Percentiles rank a stretch among this genome's conserved stretches.
Conservation (phyloP, 23 red algal species). For the Gracilaria domingensis region DNA sequence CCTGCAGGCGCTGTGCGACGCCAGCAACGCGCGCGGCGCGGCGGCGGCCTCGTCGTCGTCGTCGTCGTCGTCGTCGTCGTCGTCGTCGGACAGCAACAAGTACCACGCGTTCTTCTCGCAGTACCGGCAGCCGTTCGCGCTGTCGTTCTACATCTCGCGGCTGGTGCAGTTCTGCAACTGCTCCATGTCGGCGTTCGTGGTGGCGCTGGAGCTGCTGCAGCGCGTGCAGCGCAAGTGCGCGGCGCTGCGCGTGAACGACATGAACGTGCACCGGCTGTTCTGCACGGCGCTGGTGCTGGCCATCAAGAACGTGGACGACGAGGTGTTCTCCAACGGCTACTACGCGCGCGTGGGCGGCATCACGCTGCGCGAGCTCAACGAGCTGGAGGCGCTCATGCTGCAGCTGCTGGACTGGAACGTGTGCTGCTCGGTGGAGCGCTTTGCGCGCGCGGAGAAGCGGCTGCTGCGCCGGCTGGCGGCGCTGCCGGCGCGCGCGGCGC, state of each 20-base stretch:
- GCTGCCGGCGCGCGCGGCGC: not conserved
- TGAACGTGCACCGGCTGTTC: conserved; percentile 81
- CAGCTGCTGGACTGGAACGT: conserved; percentile 56
- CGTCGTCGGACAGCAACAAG: conserved; percentile 9
- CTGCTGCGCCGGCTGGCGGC: not conserved
- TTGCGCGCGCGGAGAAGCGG: not conserved
- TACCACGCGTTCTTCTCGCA: conserved; percentile 64
- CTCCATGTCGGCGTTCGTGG: conserved; percentile 59
- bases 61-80: not conserved
- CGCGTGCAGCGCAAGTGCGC: conserved; percentile 14
- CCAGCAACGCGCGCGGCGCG: no score
- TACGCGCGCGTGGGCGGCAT: conserved; percentile 84
- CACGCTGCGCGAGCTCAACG: conserved; percentile 69
- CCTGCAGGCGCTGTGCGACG: not conserved
- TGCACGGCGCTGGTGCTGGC: conserved; percentile 74
- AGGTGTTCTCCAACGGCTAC: conserved; percentile 81
- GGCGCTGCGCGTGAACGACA: conserved; percentile 15
- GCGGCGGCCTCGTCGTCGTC: no score
- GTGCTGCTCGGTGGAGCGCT: not conserved
- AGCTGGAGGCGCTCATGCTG: conserved; percentile 71
- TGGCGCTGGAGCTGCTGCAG: conserved; percentile 46
- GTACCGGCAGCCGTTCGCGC: conserved; percentile 64
- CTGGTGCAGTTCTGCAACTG: conserved; percentile 78
- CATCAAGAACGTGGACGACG: conserved; percentile 88
- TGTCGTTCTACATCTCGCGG: conserved; percentile 69